A percentile compares a stretch with the other conserved stretches of the same genome.
phyloP scores from a whole-genome alignment of 1,139 yeast genomes.

The Lodderomyces pseudojiufengensis region DNA sequence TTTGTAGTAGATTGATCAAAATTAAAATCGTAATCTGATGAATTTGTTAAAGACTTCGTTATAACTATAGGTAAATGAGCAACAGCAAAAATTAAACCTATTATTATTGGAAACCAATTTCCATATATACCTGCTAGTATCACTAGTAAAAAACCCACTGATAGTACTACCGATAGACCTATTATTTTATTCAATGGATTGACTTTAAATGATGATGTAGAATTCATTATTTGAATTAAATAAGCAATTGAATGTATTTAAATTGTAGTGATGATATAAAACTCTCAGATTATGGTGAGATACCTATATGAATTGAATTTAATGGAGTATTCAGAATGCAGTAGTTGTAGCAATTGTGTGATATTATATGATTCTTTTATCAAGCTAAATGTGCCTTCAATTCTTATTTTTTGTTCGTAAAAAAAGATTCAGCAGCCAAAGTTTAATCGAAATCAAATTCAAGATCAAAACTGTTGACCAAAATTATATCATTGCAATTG shows the following conservation, averaged over 20 bases:
- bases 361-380: too few species aligned
- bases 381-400: too few species aligned
- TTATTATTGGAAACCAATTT: conserved; percentile 73
- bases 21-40: conserved; percentile 43
- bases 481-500: neutral
- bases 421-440: too few species aligned
- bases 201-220: conserved; percentile 21
- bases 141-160: conserved; percentile 73
- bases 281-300: too few species aligned
- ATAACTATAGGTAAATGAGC: conserved; percentile 69
- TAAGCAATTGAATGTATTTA: too few species aligned
- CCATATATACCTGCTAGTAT: conserved; percentile 75
- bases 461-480: neutral
- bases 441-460: neutral
- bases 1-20: conserved; percentile 38
- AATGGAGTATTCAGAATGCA: too few species aligned
- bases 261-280: too few species aligned
- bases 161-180: conserved; percentile 66
- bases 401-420: too few species aligned
- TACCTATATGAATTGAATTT: too few species aligned
- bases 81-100: conserved; percentile 48
- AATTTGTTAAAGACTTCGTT: conserved; percentile 29
- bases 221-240: conserved; percentile 25
- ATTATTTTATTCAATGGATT: conserved; percentile 75
- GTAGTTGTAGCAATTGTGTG: too few species aligned